Percentiles rank a stretch among this genome's conserved stretches.
Conservation (phyloP, 345 rosid species). For the Ceriops tagal region DNA sequence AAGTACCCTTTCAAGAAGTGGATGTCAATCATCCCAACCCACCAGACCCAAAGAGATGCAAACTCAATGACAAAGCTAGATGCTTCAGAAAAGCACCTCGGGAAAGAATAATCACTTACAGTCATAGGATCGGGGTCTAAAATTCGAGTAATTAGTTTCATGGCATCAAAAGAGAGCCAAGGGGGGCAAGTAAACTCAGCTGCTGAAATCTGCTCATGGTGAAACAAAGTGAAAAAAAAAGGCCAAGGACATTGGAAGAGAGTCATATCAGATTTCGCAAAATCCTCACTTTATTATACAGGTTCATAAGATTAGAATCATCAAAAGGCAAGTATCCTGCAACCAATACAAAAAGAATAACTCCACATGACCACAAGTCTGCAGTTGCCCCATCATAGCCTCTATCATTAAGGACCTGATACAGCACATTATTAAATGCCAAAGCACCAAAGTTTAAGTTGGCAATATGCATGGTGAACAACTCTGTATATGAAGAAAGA, state of each 20-base stretch:
- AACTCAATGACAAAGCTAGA: background rate
- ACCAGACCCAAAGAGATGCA: background rate
- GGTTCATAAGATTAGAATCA: slow-evolving; percentile 92
- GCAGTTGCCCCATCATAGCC: slow-evolving; percentile 98
- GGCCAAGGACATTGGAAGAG: slow-evolving; percentile 14
- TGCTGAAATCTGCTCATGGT: slow-evolving; percentile 60
- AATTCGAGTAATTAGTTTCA: slow-evolving; percentile 78
- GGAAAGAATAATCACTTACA: slow-evolving; percentile 47
- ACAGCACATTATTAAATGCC: slow-evolving; percentile 6
- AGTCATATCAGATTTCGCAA: slow-evolving; percentile 11
- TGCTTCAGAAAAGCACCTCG: background rate
- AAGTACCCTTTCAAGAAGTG: too few species aligned
- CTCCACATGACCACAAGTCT: slow-evolving; percentile 98
- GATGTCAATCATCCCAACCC: too few species aligned
- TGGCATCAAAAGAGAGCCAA: slow-evolving; percentile 86
- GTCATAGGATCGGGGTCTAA: slow-evolving; percentile 94
- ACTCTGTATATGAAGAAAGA: slow-evolving; percentile 8
- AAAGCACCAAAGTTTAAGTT: background rate
- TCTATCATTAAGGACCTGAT: slow-evolving; percentile 86
- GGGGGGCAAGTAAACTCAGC: slow-evolving; percentile 94
- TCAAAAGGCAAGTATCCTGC: slow-evolving; percentile 99
- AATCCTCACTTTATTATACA: slow-evolving; percentile 88
- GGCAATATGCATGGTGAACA: slow-evolving; percentile 2
- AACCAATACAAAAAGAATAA: slow-evolving; percentile 89
- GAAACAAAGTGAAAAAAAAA: slow-evolving; percentile 17